Base-by-base conservation (phyloP, 2,329 filamentous ascomycete species). In the Hirsutella thompsonii region DNA sequence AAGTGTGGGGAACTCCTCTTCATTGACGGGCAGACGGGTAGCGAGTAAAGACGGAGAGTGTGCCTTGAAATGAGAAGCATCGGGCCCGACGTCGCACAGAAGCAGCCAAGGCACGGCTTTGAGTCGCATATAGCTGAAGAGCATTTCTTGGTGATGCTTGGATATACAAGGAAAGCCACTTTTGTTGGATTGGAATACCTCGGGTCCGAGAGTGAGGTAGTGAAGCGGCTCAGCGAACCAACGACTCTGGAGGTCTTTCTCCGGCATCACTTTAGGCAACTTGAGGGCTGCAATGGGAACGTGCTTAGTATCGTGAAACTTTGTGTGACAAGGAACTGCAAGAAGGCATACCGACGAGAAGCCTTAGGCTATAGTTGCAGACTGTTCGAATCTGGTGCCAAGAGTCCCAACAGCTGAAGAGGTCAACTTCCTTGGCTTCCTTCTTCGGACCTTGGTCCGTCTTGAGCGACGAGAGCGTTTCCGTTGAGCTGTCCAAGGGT, bases 361-460 rank as follows among this genome's bases (percentile, higher is more conserved):
- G 70, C 57, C 87, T 77, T 42, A 73, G 64, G 60, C 81, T 82
- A 62, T 98, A 96, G 63, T 81, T 83, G 72, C 88, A 95, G 43
- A 87, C 69, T 40, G 80, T 81, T 40, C 92, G 76, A 53, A 98
- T 83, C 19, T 81, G 71, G 58, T 98, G 82, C 92, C 92, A 98
- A 1, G 83, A 81, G 61, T 96, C 89, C 93, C 93, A 98, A 2
- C 81, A 73, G 40, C 80, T 80, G 59, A 86, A 92, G 1, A 83
- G 60, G 52, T 90, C 82, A 45, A 81, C 65, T 19, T 77, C 70
- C 26, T 67, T 64, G 6, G 53, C 52, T 44, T 14, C 48, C 49
- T 11, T 60, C 55, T 2, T 59, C 45, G 8, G 38, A 14, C 4
- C 49, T 49, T 46, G 45, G 32, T 68, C 58, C 46, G 21, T 58